A percentile compares a stretch with the other conserved stretches of the same genome.
phyloP scores from a whole-genome alignment of 306 rosid species.

The Cucumis cinereus region DNA sequence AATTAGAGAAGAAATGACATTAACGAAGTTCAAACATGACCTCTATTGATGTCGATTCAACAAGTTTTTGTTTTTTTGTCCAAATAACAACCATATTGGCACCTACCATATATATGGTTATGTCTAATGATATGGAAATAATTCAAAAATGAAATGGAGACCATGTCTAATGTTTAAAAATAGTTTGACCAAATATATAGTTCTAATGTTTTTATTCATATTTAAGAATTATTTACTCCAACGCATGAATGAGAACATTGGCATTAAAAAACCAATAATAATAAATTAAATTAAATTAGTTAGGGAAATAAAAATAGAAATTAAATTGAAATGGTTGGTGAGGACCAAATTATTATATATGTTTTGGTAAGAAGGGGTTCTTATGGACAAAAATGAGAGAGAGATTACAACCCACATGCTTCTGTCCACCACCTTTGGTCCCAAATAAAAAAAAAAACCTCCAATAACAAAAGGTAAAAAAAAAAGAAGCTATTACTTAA shows the following conservation, averaged over 20 bases:
- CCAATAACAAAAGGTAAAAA: not conserved
- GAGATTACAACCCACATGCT: not conserved
- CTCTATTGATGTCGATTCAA: no score
- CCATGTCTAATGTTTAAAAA: no score
- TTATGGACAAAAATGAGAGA: not conserved
- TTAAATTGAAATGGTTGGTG: not conserved
- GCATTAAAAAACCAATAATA: not conserved
- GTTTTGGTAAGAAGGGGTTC: not conserved
- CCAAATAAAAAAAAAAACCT: not conserved
- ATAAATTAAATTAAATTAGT: not conserved
- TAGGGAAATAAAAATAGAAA: not conserved
- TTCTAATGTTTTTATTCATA: not conserved
- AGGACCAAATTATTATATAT: not conserved
- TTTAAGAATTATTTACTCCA: not conserved
- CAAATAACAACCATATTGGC: not conserved
- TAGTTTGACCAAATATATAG: not conserved
- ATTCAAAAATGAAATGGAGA: no score
- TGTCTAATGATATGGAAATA: not conserved
- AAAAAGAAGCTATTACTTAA: no score
- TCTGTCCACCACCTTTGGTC: not conserved
- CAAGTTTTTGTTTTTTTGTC: no score
- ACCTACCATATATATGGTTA: not conserved
- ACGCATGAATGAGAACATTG: not conserved
- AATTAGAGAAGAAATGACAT: no score
- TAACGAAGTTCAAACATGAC: no score